Percentiles rank a stretch among this genome's conserved stretches.
These are phyloP conservation scores for Penicillium sclerotiorum DNA, from an alignment of 2,329 filamentous ascomycete species.

Conservation along the genomic window DNA sequence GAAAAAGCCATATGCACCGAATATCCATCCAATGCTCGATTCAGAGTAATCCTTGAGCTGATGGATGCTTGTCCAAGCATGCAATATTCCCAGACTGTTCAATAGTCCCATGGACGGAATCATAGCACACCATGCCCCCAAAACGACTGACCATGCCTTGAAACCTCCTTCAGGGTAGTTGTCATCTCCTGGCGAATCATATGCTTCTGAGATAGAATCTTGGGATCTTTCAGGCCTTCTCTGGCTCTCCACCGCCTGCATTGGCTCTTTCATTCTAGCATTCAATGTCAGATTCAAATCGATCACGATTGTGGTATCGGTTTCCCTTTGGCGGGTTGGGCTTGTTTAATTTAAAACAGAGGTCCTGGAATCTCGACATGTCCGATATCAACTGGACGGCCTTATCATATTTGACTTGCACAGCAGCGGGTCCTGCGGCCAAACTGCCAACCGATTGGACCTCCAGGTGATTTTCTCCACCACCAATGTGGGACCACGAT, in stretches of 20 bases:
- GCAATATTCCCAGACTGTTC: conserved; percentile 36
- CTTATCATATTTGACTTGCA: no score
- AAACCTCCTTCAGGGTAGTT: conserved; percentile 24
- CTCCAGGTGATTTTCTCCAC: no score
- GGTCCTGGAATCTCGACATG: no score
- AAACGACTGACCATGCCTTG: conserved; percentile 44
- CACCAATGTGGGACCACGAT: no score
- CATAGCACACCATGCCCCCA: conserved; percentile 38
- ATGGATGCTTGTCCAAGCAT: conserved; percentile 20
- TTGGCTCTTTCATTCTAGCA: neutral
- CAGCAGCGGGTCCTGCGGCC: no score
- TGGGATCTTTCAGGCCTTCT: neutral
- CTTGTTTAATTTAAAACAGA: no score
- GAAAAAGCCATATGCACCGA: conserved; percentile 32
- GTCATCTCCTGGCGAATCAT: neutral
- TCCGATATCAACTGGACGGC: no score
- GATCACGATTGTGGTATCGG: no score
- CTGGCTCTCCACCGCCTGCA: neutral
- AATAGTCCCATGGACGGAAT: conserved; percentile 40
- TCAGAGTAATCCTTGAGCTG: conserved; percentile 14
- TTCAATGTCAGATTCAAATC: no score
- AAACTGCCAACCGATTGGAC: no score
- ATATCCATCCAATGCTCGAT: conserved; percentile 32
- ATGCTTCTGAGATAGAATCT: neutral
- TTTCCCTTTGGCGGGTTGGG: no score